phyloP scores from a whole-genome alignment of 1,139 yeast species.

The Pichia sp. region DNA sequence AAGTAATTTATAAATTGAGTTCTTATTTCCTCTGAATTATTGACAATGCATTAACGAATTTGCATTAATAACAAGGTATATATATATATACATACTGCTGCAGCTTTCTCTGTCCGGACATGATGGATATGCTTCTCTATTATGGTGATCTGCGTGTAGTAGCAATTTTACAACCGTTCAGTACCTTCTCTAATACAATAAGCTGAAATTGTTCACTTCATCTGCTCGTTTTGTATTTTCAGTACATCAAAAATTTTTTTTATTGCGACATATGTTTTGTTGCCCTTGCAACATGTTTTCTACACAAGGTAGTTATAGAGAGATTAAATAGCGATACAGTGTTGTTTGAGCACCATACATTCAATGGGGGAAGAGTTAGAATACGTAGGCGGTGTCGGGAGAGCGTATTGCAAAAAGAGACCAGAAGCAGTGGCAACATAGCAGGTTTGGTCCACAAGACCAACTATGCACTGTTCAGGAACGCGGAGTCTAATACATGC shows the following conservation, averaged over 20 bases:
- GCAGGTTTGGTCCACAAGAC: conserved; percentile 20
- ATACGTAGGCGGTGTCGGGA: background rate
- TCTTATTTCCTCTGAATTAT: background rate
- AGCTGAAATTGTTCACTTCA: background rate
- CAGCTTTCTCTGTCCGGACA: conserved; percentile 31
- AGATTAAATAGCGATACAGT: background rate
- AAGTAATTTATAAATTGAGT: background rate
- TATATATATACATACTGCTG: conserved; percentile 28
- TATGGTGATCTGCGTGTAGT: background rate
- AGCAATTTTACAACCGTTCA: background rate
- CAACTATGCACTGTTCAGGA: conserved; percentile 19
- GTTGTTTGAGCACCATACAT: background rate
- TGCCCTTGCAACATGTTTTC: background rate
- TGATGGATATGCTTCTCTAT: conserved; percentile 3
- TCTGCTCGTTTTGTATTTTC: background rate
- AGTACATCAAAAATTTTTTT: background rate
- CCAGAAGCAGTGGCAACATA: conserved; percentile 22
- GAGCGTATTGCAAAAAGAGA: conserved; percentile 2
- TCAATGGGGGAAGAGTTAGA: background rate
- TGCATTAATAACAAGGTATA: background rate
- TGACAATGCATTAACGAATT: background rate
- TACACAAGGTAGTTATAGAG: background rate
- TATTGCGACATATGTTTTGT: background rate
- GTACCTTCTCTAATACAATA: background rate
- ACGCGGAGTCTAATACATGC: conserved; percentile 30